Conservation (phyloP, 176 grass and related monocot species). For the Metroxylon sagu region DNA sequence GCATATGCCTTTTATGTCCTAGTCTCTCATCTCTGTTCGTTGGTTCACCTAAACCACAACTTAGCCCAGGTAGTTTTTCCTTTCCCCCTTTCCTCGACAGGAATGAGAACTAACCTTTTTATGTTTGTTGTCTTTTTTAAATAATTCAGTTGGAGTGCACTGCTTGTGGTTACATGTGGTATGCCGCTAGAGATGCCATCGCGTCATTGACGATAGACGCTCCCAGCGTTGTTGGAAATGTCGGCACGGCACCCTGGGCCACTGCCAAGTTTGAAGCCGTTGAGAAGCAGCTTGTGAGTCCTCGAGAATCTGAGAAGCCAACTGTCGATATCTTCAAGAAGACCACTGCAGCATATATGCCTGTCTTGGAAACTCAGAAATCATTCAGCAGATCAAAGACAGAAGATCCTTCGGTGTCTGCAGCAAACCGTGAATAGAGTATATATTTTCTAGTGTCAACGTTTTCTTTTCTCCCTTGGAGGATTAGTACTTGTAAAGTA, state of each 20-base stretch:
- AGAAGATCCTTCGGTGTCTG: slow-evolving; percentile 21
- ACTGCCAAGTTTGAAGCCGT: slow-evolving; percentile 80
- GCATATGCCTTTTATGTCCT: no score
- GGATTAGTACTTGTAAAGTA: no score
- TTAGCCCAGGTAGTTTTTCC: no score
- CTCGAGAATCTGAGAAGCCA: slow-evolving; percentile 42
- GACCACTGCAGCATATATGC: slow-evolving; percentile 43
- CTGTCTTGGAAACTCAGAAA: slow-evolving; percentile 59
- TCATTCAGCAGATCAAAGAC: slow-evolving; percentile 34
- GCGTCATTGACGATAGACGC: slow-evolving; percentile 49
- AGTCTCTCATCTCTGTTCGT: no score
- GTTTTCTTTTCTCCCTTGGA: no score
- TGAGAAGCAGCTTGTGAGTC: slow-evolving; percentile 65
- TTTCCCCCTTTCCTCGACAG: no score
- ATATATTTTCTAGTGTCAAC: no score
- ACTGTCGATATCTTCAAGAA: slow-evolving; percentile 33
- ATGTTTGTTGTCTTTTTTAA: background rate
- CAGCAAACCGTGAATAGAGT: slow-evolving; percentile 19
- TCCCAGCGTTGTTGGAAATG: slow-evolving; percentile 43
- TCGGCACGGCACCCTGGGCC: slow-evolving; percentile 61
- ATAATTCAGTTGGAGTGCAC: slow-evolving; percentile 62
- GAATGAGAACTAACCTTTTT: no score
- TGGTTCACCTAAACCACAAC: no score
- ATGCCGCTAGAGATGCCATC: slow-evolving; percentile 68
- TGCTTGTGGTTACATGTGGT: slow-evolving; percentile 72